These are phyloP conservation scores for Microdochium nivale DNA, from an alignment of 2,329 filamentous ascomycete species.

Conservation along the genomic window DNA sequence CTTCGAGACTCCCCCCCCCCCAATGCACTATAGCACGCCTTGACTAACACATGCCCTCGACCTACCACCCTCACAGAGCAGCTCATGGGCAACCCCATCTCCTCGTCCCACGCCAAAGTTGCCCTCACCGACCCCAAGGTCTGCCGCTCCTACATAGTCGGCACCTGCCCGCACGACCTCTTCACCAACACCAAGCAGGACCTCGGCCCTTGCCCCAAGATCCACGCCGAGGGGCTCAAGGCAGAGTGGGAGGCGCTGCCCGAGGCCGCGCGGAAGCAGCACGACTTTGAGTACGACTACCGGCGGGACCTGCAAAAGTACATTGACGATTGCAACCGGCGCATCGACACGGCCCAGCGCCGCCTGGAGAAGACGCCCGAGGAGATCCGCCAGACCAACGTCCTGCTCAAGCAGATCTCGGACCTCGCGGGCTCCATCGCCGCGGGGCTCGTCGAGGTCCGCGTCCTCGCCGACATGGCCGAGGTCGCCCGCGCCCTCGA, in stretches of 20 bases:
- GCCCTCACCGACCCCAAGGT: constrained; percentile 87
- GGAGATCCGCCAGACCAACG: constrained; percentile 92
- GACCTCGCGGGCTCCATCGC: constrained; percentile 73
- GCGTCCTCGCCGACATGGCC: constrained; percentile 73
- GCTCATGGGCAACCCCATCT: constrained; percentile 71
- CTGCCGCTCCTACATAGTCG: constrained; percentile 87
- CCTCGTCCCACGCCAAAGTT: constrained; percentile 70
- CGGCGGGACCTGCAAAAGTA: constrained; percentile 93
- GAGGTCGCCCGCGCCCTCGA: constrained; percentile 75
- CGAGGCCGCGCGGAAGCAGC: constrained; percentile 62
- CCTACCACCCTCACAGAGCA: constrained; percentile 62
- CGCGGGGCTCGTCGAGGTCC: constrained; percentile 75
- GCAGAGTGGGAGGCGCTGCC: constrained; percentile 75
- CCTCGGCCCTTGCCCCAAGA: constrained; percentile 77
- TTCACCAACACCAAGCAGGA: constrained; percentile 99
- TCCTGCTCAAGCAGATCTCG: constrained; percentile 75
- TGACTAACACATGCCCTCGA: constrained; percentile 3
- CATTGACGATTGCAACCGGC: constrained; percentile 90
- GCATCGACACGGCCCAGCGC: constrained; percentile 85
- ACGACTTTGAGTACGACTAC: constrained; percentile 95
- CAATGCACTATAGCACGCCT: not conserved
- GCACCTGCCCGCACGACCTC: constrained; percentile 94
- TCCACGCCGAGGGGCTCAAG: constrained; percentile 83
- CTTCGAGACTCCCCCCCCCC: constrained; percentile 1
- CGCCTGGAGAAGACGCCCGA: constrained; percentile 95